These are phyloP conservation scores for Populus ilicifolia DNA, from an alignment of 345 rosid species.

Conservation along the genomic window DNA sequence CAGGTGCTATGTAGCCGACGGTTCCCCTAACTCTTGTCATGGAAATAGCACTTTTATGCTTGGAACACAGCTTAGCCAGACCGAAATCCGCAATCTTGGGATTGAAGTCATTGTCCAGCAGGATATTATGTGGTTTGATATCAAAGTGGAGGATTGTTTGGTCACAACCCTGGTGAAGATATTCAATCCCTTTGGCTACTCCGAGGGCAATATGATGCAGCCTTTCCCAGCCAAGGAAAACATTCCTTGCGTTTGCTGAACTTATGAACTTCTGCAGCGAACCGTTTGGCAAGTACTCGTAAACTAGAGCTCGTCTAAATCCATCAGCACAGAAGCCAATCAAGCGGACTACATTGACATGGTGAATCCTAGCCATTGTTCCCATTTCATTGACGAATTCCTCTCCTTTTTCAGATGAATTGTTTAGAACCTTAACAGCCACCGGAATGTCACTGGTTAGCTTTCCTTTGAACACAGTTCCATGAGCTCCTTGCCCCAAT, in stretches of 20 bases:
- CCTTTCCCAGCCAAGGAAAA: background rate
- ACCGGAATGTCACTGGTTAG: conserved; percentile 7
- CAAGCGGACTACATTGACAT: conserved; percentile 12
- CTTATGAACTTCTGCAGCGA: conserved; percentile 4
- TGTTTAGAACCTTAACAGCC: conserved; percentile 4
- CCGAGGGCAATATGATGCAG: background rate
- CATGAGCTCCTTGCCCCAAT: conserved; percentile 6
- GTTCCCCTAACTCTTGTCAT: background rate
- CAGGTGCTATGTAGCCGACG: no score
- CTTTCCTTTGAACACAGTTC: conserved; percentile 11
- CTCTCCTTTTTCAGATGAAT: conserved; percentile 1
- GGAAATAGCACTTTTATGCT: background rate
- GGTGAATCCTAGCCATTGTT: conserved; percentile 8
- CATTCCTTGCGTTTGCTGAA: background rate
- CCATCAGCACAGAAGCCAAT: conserved; percentile 18
- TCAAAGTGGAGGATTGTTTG: background rate
- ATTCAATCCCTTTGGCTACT: background rate
- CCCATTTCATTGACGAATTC: conserved; percentile 10
- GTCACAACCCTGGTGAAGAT: background rate
- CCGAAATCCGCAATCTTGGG: background rate
- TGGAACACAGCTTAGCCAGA: background rate
- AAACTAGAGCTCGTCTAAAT: conserved; percentile 9
- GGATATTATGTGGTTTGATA: background rate
- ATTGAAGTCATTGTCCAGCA: background rate
- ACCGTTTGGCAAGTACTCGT: conserved; percentile 8